Base-by-base conservation (phyloP, 1,139 yeast genomes). In the Meyerozyma sp. region DNA sequence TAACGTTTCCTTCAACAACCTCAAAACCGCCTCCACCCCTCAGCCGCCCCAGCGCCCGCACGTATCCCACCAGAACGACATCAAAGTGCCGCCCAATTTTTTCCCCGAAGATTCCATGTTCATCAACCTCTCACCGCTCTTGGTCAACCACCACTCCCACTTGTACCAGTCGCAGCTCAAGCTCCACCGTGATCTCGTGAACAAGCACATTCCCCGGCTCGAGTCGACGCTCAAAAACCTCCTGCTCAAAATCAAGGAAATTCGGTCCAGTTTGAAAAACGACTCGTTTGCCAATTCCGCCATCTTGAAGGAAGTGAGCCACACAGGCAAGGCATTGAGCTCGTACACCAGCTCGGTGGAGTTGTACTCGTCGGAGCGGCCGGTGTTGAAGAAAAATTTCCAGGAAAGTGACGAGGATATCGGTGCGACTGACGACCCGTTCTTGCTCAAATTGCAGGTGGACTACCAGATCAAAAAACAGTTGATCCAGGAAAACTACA, bases 391-490 rank as follows among this genome's bases (percentile, higher is more conserved):
- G 43, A 57, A 58, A 36, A 58, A 57, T 11, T 42, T 52, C 18
- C 64, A 58, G n/a, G 65, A 57, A 18, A 60, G 52, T 21, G 64
- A 57, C 5, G 61, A 62, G 2, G 62, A 61, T 27, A 45, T 42
- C 8, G 61, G 58, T 11, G 64, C 57, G 1, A 42, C 63, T 46
- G 75, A 68, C 47, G 78, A 73, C 49, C 78, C 78, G 4, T 71
- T 73, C 45, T 62, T 73, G 44, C 49, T 70, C 39, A 72, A 71
- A 48, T 56, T 73, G 43, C 59, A 61, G 42, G 63, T 73, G 21
- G 76, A 73, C 51, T 67, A 65, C 44, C 76, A 70, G 49, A 45
- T 73, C 34, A 72, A 71, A 52, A 64, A 65, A 44, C 77, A 71
- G 51, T 59, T 73, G 49, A 57, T 73, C 26, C 64, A 66, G 42